Percentiles rank a stretch among this genome's conserved stretches.
Conservation (phyloP, 164 flowering plant species). For the Berberis vulgaris region DNA sequence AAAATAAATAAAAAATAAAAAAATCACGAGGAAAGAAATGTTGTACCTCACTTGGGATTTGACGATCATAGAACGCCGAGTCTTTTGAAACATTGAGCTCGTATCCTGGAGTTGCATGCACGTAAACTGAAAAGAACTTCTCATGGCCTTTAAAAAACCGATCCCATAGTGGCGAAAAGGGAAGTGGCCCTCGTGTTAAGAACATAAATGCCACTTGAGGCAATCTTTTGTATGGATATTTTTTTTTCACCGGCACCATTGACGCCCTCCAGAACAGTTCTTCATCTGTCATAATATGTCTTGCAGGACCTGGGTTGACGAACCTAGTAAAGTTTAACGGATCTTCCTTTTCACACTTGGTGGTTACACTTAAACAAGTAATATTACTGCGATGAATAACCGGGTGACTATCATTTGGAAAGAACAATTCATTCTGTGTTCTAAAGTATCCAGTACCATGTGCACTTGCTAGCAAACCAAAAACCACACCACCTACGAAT, state of each 20-base stretch:
- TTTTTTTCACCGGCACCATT: constrained; percentile 21
- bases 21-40: background rate
- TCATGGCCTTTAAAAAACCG: constrained; percentile 36
- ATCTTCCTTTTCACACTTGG: constrained; percentile 7
- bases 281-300: constrained; percentile 24
- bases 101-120: constrained; percentile 37
- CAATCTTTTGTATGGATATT: constrained; percentile 24
- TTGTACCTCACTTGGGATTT: constrained; percentile 46
- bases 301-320: constrained; percentile 14
- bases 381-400: too few relatives aligned
- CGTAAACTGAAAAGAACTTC: constrained; percentile 31
- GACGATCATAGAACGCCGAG: constrained; percentile 40
- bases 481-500: constrained; percentile 23
- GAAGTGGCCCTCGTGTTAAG: constrained; percentile 34
- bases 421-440: constrained; percentile 17
- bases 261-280: constrained; percentile 36
- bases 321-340: constrained; percentile 15
- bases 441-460: constrained; percentile 14
- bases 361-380: background rate
- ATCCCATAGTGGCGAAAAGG: constrained; percentile 38
- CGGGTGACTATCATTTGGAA: constrained; percentile 4
- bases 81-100: constrained; percentile 20
- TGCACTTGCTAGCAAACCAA: constrained; percentile 24
- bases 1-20: background rate
- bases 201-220: constrained; percentile 35